Evolutionary conservation across 257 asterid species (phyloP).

Genomic region (Rhazya stricta): DNA sequence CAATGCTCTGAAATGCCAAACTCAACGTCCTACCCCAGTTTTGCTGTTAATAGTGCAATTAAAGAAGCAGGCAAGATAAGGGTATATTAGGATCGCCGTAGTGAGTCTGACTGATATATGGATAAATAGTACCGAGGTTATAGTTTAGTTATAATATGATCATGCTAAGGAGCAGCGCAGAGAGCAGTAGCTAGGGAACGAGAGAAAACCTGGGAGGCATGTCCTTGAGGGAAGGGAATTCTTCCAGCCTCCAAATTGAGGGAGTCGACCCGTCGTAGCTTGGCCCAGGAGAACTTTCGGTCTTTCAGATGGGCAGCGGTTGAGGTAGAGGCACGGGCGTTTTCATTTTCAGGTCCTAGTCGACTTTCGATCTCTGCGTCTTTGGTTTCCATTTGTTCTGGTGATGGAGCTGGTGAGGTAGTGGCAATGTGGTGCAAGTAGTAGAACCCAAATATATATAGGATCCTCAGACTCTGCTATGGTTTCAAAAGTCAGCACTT

Average conservation of each 20-base stretch:
- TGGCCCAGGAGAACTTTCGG: conserved; percentile 39
- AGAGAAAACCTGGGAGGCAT: conserved; percentile 20
- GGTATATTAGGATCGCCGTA: too few species aligned
- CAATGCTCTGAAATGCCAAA: conserved; percentile 71
- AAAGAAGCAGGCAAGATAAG: not conserved
- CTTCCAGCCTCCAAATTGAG: conserved; percentile 42
- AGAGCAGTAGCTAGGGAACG: not conserved
- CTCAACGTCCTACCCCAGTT: conserved; percentile 48
- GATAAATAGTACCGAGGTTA: too few species aligned
- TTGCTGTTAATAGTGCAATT: conserved; percentile 7
- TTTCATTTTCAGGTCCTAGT: not conserved
- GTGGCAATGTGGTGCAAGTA: too few species aligned
- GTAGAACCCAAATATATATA: too few species aligned
- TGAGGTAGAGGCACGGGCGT: not conserved
- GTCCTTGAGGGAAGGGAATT: conserved; percentile 19
- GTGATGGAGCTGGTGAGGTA: not conserved
- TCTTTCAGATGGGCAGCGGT: conserved; percentile 14
- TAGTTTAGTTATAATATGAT: too few species aligned
- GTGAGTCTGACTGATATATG: too few species aligned
- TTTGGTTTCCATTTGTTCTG: not conserved
- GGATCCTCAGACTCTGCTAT: too few species aligned
- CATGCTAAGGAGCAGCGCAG: too few species aligned
- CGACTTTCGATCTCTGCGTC: not conserved
- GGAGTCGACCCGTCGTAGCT: conserved; percentile 35
- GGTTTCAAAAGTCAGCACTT: too few species aligned